phyloP scores from a whole-genome alignment of 805 yeast genomes.

The Jamesozyma rosinii region DNA sequence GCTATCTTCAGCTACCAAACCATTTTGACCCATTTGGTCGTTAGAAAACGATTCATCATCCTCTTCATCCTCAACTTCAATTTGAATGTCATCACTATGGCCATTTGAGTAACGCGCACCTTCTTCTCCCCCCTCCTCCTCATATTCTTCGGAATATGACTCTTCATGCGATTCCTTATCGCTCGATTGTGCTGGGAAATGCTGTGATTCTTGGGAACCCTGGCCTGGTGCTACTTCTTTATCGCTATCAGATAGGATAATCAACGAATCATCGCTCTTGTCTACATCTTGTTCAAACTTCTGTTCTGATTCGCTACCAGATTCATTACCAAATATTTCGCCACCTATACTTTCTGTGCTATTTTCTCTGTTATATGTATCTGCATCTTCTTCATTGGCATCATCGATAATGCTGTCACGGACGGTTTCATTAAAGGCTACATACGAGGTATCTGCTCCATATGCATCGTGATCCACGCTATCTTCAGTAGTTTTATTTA shows the following conservation, averaged over 20 bases:
- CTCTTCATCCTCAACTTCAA: neutral
- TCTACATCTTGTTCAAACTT: neutral
- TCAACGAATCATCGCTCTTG: conserved; percentile 4
- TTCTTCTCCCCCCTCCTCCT: neutral
- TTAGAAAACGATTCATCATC: neutral
- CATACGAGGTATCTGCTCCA: conserved; percentile 18
- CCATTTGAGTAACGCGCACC: neutral
- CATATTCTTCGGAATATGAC: neutral
- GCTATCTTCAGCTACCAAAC: neutral
- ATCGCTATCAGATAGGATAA: conserved; percentile 7
- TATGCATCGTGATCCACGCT: conserved; percentile 2
- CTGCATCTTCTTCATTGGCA: neutral
- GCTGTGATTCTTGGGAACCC: neutral
- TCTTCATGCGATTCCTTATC: too few relatives aligned
- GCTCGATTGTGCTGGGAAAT: too few relatives aligned
- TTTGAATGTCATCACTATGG: neutral
- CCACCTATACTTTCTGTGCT: neutral
- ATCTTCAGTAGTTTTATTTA: neutral
- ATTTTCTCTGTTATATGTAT: neutral
- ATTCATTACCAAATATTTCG: neutral
- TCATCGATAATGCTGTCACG: conserved; percentile 11
- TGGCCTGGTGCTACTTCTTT: neutral
- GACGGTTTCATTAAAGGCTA: conserved; percentile 13
- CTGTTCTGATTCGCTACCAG: conserved; percentile 1
- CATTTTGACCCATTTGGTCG: neutral